phyloP scores from a whole-genome alignment of 139 green algal species.

The Volvox africanus region DNA sequence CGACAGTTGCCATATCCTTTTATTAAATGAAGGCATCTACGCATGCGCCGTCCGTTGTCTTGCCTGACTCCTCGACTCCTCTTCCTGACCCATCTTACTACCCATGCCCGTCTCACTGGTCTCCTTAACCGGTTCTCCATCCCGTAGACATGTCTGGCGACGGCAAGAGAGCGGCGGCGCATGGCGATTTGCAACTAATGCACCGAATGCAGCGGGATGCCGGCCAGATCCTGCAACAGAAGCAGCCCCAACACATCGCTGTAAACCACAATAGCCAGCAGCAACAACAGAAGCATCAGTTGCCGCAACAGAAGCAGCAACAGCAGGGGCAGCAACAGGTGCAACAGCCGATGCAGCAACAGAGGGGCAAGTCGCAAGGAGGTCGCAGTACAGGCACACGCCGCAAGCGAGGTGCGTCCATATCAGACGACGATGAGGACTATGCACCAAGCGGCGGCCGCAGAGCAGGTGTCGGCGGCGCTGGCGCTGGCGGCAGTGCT shows the following conservation, averaged over 20 bases:
- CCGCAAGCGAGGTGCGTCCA: neutral
- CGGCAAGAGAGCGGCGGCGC: neutral
- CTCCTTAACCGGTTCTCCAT: neutral
- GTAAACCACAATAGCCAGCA: neutral
- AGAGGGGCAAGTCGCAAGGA: neutral
- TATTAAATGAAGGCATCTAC: too few relatives aligned
- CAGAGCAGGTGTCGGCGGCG: neutral
- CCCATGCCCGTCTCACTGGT: too few relatives aligned
- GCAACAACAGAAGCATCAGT: neutral
- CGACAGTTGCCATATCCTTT: too few relatives aligned
- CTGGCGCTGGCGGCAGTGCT: neutral
- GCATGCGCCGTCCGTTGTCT: too few relatives aligned
- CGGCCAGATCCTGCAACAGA: neutral
- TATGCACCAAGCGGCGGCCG: constrained; percentile 4
- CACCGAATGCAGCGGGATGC: neutral
- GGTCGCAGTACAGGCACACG: neutral
- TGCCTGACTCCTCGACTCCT: too few relatives aligned
- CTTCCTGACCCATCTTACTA: too few relatives aligned
- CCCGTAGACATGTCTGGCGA: neutral
- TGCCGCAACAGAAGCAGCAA: neutral
- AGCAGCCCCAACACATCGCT: neutral
- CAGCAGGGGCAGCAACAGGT: neutral
- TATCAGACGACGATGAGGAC: constrained; percentile 29
- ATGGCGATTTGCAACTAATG: neutral
- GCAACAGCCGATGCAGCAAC: neutral